phyloP scores from a whole-genome alignment of 768 basidiomycete species.

The Suillus bovinus region DNA sequence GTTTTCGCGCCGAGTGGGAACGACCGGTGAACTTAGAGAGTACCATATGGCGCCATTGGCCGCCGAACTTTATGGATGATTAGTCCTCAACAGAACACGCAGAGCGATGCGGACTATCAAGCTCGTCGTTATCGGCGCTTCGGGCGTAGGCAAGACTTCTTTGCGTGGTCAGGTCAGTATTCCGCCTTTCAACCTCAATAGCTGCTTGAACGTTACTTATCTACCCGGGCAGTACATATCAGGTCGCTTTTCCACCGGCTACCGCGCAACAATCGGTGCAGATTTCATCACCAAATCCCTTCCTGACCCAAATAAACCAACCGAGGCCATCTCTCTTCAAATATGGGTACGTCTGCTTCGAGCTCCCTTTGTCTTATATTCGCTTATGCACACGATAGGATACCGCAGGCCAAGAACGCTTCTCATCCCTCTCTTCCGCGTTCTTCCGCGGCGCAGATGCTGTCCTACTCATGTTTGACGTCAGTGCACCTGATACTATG shows the following conservation, averaged over 20 bases:
- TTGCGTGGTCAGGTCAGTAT: constrained; percentile 63
- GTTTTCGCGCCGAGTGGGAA: not conserved
- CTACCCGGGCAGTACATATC: constrained; percentile 69
- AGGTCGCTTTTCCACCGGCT: constrained; percentile 71
- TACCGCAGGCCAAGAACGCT: constrained; percentile 87
- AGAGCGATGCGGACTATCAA: constrained; percentile 69
- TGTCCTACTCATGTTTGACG: constrained; percentile 78
- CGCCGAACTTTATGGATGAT: not conserved
- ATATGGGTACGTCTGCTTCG: constrained; percentile 52
- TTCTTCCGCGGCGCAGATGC: constrained; percentile 89
- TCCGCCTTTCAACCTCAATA: not conserved
- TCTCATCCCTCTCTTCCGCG: constrained; percentile 79
- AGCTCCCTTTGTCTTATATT: not conserved
- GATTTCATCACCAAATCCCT: constrained; percentile 83
- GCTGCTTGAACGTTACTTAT: not conserved
- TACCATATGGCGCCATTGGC: not conserved
- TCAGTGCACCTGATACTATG: constrained; percentile 64
- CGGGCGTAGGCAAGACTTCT: constrained; percentile 86
- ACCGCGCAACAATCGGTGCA: constrained; percentile 88
- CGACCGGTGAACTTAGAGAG: not conserved
- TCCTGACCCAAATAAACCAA: constrained; percentile 55
- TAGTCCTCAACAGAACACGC: not conserved
- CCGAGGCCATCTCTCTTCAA: constrained; percentile 64
- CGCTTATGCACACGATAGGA: constrained; percentile 46
- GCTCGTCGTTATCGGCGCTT: constrained; percentile 78